These are phyloP conservation scores for Plantago elongata DNA, from an alignment of 257 asterid genomes.

Conservation along the genomic window DNA sequence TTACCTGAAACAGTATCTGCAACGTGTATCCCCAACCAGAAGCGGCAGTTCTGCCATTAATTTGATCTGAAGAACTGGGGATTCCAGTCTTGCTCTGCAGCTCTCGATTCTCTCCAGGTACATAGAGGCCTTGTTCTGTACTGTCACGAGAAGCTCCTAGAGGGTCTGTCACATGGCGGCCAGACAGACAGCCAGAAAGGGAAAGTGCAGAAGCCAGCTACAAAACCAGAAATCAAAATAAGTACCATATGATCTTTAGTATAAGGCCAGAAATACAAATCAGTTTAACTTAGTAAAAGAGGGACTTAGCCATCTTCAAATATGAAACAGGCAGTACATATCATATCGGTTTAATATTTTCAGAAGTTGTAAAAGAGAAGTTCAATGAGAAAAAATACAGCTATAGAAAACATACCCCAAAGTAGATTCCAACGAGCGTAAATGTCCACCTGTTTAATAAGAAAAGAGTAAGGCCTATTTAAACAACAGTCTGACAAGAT, in stretches of 20 bases:
- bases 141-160: conserved; percentile 19
- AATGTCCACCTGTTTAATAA: conserved; percentile 82
- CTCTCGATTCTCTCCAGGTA: conserved; percentile 30
- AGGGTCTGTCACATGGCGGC: conserved; percentile 21
- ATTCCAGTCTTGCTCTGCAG: conserved; percentile 13
- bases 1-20: conserved; percentile 78
- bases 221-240: conserved; percentile 17
- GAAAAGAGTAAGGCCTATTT: conserved; percentile 18
- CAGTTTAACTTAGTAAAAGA: neutral
- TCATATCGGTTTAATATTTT: neutral
- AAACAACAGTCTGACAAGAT: neutral
- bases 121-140: conserved; percentile 40
- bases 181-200: conserved; percentile 44
- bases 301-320: neutral
- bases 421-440: conserved; percentile 65
- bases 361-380: neutral
- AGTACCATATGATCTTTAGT: conserved; percentile 4
- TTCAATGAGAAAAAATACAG: neutral
- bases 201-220: conserved; percentile 67
- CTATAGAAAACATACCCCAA: conserved; percentile 57
- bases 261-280: neutral
- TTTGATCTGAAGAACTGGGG: conserved; percentile 25
- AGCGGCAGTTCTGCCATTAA: conserved; percentile 38
- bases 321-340: neutral
- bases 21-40: conserved; percentile 49